Evolutionary conservation across 169 alveolate genomes (phyloP), one percentile per base, ranked within the genome.

Genomic region (Cryptosporidium canis): DNA sequence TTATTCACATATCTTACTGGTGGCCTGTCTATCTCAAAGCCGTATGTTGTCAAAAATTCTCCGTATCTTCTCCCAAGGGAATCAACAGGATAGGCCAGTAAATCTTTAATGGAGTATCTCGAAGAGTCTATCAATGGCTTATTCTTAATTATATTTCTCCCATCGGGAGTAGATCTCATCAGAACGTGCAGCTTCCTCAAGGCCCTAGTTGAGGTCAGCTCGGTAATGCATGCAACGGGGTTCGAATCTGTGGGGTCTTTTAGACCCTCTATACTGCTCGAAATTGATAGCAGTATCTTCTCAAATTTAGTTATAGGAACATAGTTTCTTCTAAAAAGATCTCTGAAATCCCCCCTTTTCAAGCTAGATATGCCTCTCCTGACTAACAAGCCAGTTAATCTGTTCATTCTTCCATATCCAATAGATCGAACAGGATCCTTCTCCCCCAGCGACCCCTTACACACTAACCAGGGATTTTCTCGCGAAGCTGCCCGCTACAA

Each of bases 1-100:
- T 66, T 83, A 24, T 83, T 83, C 11, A 83, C 51, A 83, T 70
- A 83, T 14, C 66, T 56, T 16, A 83, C 91, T 9, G 90, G 92
- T 3, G 0, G 18, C 31, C 70, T 1, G 3, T 63, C 24, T 41
- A 66, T 43, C 41, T 66, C 61, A 66, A 37, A 41, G 37, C 41
- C 41, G 27, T 66, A 66, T 21, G 61, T 21, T 27, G 51, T 29
- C 51, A 66, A 33, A 43, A 66, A 66, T 66, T 66, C 83, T 12
- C 18, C 61, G 11, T 43, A 44, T 8, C 18, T 66, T 66, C 31
- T 66, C 41, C 63, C 47, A 4, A 63, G 47, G 16, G 83, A 66
- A 43, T 66, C 39, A 14, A 9, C 41, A 1, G 83, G 83, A 43
- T 21, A 63, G 8, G 29, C 16, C 47, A 27, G 2, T 43, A 66